Conservation (phyloP, 2,329 filamentous ascomycete species). For the Pseudopyricularia javanii region DNA sequence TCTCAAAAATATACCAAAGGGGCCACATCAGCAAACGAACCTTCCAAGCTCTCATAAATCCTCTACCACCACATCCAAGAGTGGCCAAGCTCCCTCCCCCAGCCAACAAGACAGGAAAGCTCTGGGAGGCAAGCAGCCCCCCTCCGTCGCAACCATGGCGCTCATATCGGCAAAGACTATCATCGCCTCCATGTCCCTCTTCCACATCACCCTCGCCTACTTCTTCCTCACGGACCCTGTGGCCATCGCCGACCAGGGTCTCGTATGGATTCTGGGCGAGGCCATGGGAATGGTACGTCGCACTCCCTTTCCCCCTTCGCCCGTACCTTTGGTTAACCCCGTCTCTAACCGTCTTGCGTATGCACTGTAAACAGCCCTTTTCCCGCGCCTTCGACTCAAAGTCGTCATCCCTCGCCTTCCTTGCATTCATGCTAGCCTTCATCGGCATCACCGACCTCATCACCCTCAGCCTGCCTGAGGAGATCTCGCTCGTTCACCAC, state of each 20-base stretch:
- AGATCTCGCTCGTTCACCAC: slow-evolving; percentile 48
- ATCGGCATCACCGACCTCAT: slow-evolving; percentile 52
- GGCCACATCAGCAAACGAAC: too few species aligned
- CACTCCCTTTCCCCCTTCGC: neutral
- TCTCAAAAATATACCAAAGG: too few species aligned
- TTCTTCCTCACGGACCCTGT: slow-evolving; percentile 68
- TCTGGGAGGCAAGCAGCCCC: neutral
- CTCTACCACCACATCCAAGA: too few species aligned
- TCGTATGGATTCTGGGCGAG: slow-evolving; percentile 74
- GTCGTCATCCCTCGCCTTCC: slow-evolving; percentile 60
- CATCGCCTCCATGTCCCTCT: slow-evolving; percentile 69
- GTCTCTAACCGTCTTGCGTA: neutral
- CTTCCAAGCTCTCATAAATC: too few species aligned
- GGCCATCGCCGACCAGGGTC: slow-evolving; percentile 62
- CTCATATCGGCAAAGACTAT: slow-evolving; percentile 71
- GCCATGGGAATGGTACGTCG: slow-evolving; percentile 63
- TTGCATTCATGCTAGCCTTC: slow-evolving; percentile 54
- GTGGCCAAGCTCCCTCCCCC: too few species aligned
- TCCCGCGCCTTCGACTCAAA: slow-evolving; percentile 56
- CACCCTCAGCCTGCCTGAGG: slow-evolving; percentile 55
- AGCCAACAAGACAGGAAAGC: neutral
- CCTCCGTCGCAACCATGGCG: slow-evolving; percentile 45
- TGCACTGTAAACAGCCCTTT: slow-evolving; percentile 34
- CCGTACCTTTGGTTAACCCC: neutral
- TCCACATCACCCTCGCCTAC: slow-evolving; percentile 73